phyloP scores from a whole-genome alignment of 345 rosid genomes.

The Eucalyptus microcorys region DNA sequence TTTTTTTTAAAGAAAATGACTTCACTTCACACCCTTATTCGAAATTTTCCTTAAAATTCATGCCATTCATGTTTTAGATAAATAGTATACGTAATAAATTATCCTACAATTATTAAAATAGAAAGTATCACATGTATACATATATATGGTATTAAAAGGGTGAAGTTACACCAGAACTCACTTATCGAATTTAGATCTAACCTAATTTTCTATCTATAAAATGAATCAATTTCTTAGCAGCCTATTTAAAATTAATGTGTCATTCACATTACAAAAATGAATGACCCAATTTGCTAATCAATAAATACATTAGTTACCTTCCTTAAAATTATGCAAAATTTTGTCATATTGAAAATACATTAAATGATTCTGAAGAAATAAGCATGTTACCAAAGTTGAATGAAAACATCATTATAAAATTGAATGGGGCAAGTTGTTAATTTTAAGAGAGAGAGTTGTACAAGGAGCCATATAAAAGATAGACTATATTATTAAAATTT shows the following conservation, averaged over 20 bases:
- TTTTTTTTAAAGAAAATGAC: no score
- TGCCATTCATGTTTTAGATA: background rate
- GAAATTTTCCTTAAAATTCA: background rate
- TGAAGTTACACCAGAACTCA: background rate
- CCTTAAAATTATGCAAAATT: background rate
- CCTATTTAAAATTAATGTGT: no score
- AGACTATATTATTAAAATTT: no score
- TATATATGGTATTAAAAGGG: background rate
- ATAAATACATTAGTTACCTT: background rate
- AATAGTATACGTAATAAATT: background rate
- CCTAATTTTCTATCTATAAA: no score
- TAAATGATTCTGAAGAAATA: background rate
- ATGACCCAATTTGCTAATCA: background rate
- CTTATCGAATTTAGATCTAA: background rate
- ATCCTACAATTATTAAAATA: background rate
- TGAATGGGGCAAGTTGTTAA: background rate
- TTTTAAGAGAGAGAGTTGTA: no score
- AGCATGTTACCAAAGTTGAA: background rate
- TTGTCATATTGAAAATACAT: background rate
- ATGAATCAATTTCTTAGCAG: background rate
- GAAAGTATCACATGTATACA: background rate
- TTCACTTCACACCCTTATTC: rapidly evolving
- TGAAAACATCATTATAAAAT: background rate
- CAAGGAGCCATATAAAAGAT: no score
- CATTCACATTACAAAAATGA: background rate